Base-by-base conservation (phyloP, 1,139 yeast species). In the Yamadazyma membranifaciens region DNA sequence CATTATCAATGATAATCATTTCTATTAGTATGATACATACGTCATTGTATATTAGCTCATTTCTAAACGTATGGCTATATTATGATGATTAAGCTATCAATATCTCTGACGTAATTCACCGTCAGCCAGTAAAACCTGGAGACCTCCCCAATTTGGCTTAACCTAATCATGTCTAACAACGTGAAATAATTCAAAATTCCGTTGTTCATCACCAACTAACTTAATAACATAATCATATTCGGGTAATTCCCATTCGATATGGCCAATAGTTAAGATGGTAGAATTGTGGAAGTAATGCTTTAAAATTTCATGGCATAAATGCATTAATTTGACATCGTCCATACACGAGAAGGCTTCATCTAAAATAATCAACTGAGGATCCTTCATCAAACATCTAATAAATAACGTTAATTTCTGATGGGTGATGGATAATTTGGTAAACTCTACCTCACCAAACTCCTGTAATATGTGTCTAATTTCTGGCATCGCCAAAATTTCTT, bases 281-380 rank as follows among this genome's bases (percentile, higher is more conserved):
- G 91, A 84, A 3, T 77, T 72, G 10, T 50, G 44, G 70, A 84
- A 79, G 16, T 71, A 60, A 2, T 50, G 30, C 33, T 78, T 74
- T 12, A 89, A 67, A n/a, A 83, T 56, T 12, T 69, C 66, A 54
- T 87, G 89, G 48, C 96, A 89, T 45, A 69, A 69, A 17, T 69
- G 67, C 60, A 89, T 75, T 31, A 82, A 70, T 25, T 65, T 47
- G 28, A 57, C 75, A 43, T 80, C 83, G 38, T 85, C 88, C 94
- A 91, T 87, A 25, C 92, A 94, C 12, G 96, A 86, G 47, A 92
- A 81, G 0, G 98, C 96, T 64, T 92, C 98, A 58, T 92, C 98
- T 3, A 92, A 67, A 40, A 92, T 84, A 37, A 92, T 66, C 2
- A 92, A 64, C 37, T 78, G 76, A 0, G 98, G 98, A 46, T 78